A percentile compares a stretch with the other conserved stretches of the same genome.
These are phyloP conservation scores for Xerocomus nothofagi DNA, from an alignment of 1,284 basidiomycete species.

Conservation along the genomic window DNA sequence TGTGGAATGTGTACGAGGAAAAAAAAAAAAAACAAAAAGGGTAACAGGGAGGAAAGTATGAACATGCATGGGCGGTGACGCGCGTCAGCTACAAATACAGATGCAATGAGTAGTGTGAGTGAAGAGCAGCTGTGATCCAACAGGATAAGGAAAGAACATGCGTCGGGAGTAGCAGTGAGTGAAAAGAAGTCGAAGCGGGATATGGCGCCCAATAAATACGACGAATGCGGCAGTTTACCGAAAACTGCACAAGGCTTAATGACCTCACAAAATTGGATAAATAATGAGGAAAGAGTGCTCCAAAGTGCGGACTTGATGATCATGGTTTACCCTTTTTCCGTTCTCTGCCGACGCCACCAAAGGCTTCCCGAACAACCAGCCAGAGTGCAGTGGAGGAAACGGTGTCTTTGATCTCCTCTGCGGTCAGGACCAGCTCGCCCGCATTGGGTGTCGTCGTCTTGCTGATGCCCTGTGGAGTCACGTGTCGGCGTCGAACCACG, in stretches of 20 bases:
- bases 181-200: conserved; percentile 12
- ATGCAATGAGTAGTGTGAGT: conserved; percentile 20
- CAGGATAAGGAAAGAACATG: background rate
- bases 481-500: conserved; percentile 50
- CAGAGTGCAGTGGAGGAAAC: conserved; percentile 88
- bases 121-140: conserved; percentile 10
- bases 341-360: conserved; percentile 85
- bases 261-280: conserved; percentile 20
- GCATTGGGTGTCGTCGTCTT: conserved; percentile 37
- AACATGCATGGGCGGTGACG: conserved; percentile 10
- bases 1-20: background rate
- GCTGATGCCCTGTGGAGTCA: conserved; percentile 44
- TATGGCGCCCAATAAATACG: conserved; percentile 18
- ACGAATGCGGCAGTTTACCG: conserved; percentile 11
- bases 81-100: conserved; percentile 24
- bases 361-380: conserved; percentile 89
- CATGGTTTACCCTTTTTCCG: conserved; percentile 66
- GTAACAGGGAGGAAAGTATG: background rate
- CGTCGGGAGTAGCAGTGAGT: background rate
- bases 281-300: conserved; percentile 1
- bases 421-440: conserved; percentile 64
- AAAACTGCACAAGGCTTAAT: conserved; percentile 8
- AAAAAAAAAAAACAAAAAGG: background rate
- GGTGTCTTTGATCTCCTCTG: conserved; percentile 94
- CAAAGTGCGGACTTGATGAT: conserved; percentile 15